Conservation (phyloP, 495 filamentous ascomycete species). For the Hyaloscypha finlandica region DNA sequence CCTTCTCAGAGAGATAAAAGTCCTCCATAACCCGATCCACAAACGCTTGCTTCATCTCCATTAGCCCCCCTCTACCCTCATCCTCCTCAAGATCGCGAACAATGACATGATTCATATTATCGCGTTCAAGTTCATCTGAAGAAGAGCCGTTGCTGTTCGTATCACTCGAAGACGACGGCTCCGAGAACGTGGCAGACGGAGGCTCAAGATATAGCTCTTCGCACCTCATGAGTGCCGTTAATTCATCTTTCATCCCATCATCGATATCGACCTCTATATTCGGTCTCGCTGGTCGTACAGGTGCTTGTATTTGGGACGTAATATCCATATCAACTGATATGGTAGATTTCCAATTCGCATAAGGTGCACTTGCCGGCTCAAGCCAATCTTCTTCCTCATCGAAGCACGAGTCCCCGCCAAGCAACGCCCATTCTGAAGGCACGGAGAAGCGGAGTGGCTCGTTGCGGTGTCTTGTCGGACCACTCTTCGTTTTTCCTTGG, state of each 20-base stretch:
- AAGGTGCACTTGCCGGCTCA: background rate
- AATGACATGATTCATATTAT: background rate
- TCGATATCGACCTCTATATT: background rate
- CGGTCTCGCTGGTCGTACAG: too few relatives aligned
- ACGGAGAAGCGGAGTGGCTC: background rate
- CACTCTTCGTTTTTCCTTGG: background rate
- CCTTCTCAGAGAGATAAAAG: background rate
- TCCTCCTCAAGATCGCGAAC: background rate
- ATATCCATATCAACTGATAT: background rate
- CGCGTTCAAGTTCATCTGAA: background rate
- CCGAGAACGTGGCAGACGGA: background rate
- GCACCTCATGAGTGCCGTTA: background rate
- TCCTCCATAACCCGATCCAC: conserved; percentile 1
- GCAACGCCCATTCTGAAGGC: background rate
- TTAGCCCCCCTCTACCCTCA: background rate
- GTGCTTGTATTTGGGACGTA: background rate
- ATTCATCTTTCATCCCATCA: background rate
- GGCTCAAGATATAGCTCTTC: background rate
- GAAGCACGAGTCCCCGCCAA: background rate
- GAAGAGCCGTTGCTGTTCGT: background rate
- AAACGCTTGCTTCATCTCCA: conserved; percentile 8
- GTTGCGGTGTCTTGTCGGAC: background rate
- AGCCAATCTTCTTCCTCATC: background rate
- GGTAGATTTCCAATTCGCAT: background rate
- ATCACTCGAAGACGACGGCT: background rate